Evolutionary conservation across 176 grass and related monocot species (phyloP).

Genomic region (Carex myosuroides): DNA sequence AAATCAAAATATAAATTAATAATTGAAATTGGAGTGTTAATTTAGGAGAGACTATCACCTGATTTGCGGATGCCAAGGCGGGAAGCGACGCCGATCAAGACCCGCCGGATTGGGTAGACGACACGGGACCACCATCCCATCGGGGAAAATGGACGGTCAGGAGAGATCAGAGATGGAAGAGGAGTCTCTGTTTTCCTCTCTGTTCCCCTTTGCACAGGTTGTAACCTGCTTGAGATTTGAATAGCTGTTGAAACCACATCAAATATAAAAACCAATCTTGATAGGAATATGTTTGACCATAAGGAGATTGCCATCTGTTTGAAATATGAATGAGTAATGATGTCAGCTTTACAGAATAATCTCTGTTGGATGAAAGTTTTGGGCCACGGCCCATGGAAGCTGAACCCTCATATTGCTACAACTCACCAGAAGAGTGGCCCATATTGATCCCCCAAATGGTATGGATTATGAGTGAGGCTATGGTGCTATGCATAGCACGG

Average conservation of each 20-base stretch:
- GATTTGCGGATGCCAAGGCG: conserved; percentile 42
- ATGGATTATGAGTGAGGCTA: no score
- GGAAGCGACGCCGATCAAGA: conserved; percentile 33
- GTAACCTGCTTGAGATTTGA: neutral
- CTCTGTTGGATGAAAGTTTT: neutral
- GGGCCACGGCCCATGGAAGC: neutral
- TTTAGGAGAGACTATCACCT: conserved; percentile 18
- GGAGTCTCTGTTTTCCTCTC: neutral
- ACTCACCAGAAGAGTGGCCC: neutral
- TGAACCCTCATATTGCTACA: neutral
- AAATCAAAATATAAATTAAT: neutral
- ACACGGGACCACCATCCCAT: conserved; percentile 23
- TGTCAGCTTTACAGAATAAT: neutral
- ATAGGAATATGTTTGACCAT: neutral
- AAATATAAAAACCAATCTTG: neutral
- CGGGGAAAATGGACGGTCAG: neutral
- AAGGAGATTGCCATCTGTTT: neutral
- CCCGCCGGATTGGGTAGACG: conserved; percentile 29
- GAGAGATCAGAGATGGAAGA: neutral
- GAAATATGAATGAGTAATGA: neutral
- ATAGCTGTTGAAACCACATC: neutral
- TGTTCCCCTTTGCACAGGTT: neutral
- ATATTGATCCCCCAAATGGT: neutral
- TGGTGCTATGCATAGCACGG: no score
- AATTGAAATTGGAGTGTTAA: neutral